These are phyloP conservation scores for Nicotiana otophora DNA, from an alignment of 257 asterid genomes.

Conservation along the genomic window DNA sequence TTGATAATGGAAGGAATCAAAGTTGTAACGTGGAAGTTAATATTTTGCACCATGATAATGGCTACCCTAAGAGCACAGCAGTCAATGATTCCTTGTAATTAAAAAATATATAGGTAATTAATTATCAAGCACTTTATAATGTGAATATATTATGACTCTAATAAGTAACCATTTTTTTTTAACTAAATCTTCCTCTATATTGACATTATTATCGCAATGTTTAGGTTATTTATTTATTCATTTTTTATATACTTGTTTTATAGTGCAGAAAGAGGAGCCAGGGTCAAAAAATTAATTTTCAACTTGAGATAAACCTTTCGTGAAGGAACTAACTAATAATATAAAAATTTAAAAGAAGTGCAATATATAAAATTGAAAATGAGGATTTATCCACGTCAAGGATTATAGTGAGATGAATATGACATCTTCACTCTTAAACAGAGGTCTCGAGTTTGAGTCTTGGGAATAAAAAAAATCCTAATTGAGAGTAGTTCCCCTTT, in stretches of 20 bases:
- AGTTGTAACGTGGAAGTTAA: not conserved
- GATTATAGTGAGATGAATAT: too few species aligned
- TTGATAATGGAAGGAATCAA: not conserved
- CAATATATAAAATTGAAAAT: too few species aligned
- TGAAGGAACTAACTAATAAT: not conserved
- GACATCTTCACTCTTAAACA: too few species aligned
- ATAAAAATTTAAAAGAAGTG: not conserved
- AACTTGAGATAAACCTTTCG: not conserved
- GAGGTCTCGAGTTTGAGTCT: too few species aligned
- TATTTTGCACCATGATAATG: not conserved
- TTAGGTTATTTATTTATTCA: not conserved
- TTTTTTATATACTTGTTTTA: not conserved
- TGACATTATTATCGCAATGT: not conserved
- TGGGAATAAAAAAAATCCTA: too few species aligned
- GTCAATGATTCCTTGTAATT: not conserved
- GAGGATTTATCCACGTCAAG: not conserved
- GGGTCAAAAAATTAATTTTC: not conserved
- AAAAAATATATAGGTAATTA: not conserved
- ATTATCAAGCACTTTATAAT: not conserved
- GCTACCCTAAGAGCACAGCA: not conserved
- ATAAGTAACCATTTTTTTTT: not conserved
- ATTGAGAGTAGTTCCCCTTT: too few species aligned
- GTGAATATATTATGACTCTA: not conserved
- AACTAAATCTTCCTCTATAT: not conserved
- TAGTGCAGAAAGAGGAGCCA: not conserved